Evolutionary conservation across 106 monocot genomes (phyloP).

Genomic region (Allium sativum): DNA sequence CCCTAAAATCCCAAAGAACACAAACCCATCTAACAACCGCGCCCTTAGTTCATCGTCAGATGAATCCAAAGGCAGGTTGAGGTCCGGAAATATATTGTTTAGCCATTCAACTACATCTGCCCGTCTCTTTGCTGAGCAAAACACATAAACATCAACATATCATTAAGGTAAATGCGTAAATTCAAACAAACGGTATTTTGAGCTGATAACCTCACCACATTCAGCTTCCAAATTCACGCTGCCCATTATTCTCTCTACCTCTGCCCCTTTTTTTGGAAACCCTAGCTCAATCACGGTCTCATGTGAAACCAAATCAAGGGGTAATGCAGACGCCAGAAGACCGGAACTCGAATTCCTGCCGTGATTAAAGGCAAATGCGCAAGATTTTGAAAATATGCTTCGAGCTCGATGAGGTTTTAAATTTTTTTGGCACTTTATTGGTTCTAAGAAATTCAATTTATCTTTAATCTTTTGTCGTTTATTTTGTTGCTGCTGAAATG

Average conservation of each 20-base stretch:
- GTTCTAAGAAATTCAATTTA: too few species aligned
- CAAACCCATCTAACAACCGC: slow-evolving; percentile 26
- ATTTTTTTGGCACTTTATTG: too few species aligned
- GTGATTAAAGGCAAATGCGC: too few species aligned
- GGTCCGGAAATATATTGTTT: slow-evolving; percentile 27
- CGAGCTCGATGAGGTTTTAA: too few species aligned
- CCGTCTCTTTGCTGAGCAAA: slow-evolving; percentile 23
- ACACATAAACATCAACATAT: not conserved
- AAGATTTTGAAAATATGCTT: too few species aligned
- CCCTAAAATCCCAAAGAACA: slow-evolving; percentile 27
- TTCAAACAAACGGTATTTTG: not conserved
- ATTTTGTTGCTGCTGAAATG: too few species aligned
- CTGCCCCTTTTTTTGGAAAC: not conserved
- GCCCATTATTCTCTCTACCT: slow-evolving; percentile 8
- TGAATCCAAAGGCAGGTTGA: slow-evolving; percentile 20
- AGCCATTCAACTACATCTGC: slow-evolving; percentile 33
- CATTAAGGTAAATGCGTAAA: not conserved
- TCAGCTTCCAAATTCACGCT: slow-evolving; percentile 7
- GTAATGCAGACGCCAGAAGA: too few species aligned
- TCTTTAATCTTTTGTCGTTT: too few species aligned
- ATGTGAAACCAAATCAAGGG: too few species aligned
- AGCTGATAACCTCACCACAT: slow-evolving; percentile 5
- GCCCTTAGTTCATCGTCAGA: slow-evolving; percentile 33
- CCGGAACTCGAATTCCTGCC: too few species aligned
- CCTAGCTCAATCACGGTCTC: too few species aligned